Conservation (phyloP, 129 eudicot species). For the Centrapalus pauciflorus region DNA sequence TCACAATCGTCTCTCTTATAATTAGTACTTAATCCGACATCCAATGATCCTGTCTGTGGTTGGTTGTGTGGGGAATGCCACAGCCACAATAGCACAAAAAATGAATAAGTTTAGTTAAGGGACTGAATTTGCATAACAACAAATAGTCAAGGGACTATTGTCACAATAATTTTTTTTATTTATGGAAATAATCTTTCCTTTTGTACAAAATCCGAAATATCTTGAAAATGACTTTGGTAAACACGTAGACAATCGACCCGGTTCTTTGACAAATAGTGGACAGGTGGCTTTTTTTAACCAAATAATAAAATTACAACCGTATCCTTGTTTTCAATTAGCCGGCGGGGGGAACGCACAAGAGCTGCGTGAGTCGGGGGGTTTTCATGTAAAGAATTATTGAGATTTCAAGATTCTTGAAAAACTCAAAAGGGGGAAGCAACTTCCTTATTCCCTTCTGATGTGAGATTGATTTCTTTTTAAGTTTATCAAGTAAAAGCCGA, state of each 20-base stretch:
- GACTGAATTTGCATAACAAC: not conserved
- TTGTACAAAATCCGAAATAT: conserved; percentile 11
- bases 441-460: not conserved
- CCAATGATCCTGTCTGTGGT: not conserved
- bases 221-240: conserved; percentile 20
- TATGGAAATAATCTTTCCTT: not conserved
- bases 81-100: not conserved
- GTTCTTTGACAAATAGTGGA: conserved; percentile 3
- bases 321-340: not conserved
- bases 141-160: not conserved
- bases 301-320: conserved; percentile 11
- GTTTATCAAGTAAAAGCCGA: not conserved
- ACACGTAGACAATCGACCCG: conserved; percentile 12
- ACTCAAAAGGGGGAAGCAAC: conserved; percentile 18
- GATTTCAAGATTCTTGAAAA: conserved; percentile 30
- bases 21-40: not conserved
- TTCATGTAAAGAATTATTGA: conserved; percentile 3
- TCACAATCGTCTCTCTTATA: not conserved
- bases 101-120: not conserved
- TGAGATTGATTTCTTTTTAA: conserved; percentile 14
- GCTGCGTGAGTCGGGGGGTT: conserved; percentile 25
- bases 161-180: not conserved
- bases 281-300: conserved; percentile 17
- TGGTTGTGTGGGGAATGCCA: not conserved
- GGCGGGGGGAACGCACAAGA: conserved; percentile 27